Percentiles rank a stretch among this genome's conserved stretches.
Conservation (phyloP, 2,329 filamentous ascomycete genomes). For the Cordyceps sp. region DNA sequence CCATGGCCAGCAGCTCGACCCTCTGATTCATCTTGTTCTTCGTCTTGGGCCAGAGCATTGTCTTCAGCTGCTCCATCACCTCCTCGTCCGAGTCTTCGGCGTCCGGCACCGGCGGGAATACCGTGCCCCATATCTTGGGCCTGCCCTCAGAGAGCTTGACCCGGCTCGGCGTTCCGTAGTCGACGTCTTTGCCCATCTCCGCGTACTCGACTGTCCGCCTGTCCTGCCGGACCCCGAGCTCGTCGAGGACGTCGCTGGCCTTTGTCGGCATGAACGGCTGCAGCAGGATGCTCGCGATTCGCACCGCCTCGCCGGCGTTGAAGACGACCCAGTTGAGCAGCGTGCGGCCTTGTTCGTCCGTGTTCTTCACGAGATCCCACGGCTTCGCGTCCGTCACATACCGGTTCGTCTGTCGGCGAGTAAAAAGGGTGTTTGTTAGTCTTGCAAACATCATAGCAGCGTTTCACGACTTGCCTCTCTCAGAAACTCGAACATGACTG, state of each 20-base stretch:
- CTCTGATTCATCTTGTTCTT: constrained; percentile 13
- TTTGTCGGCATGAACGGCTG: constrained; percentile 86
- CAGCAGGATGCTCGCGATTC: constrained; percentile 67
- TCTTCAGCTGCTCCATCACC: constrained; percentile 5
- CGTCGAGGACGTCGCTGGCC: constrained; percentile 53
- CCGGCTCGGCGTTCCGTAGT: constrained; percentile 41
- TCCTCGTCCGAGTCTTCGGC: constrained; percentile 10
- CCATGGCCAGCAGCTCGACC: constrained; percentile 11
- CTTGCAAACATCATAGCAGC: no score
- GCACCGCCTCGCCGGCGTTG: constrained; percentile 56
- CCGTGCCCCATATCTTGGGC: constrained; percentile 19
- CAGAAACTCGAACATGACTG: no score
- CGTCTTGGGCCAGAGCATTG: constrained; percentile 6
- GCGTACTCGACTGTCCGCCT: constrained; percentile 49
- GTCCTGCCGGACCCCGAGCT: constrained; percentile 51
- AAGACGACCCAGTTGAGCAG: constrained; percentile 48
- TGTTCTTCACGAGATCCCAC: constrained; percentile 41
- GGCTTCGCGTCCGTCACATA: constrained; percentile 45
- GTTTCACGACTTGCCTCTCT: no score
- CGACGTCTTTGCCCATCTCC: constrained; percentile 42
- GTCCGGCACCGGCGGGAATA: constrained; percentile 32
- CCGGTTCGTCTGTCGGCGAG: constrained; percentile 20
- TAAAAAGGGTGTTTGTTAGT: constrained; percentile 4
- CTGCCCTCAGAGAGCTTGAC: constrained; percentile 11
- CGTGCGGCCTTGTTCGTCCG: constrained; percentile 14